Conservation (phyloP, 2,329 filamentous ascomycete genomes). For the Akanthomyces dipterigenus region DNA sequence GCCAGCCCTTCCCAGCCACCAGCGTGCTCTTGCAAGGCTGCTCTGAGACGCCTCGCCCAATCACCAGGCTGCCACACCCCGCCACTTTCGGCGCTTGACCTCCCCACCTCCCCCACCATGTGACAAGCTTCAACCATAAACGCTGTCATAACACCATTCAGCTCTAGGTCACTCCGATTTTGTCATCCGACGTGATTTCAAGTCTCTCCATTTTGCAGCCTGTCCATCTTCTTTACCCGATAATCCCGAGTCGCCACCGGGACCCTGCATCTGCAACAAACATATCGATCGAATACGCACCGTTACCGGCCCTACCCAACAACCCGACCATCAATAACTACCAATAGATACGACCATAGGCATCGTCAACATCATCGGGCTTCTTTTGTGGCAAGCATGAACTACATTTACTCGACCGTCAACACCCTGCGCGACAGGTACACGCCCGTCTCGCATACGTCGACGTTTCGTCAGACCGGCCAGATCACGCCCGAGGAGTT, state of each 20-base stretch:
- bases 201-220: neutral
- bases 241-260: neutral
- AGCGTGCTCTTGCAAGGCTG: neutral
- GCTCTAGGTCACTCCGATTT: neutral
- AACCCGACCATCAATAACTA: neutral
- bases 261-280: neutral
- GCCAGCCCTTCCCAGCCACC: no score
- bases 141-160: neutral
- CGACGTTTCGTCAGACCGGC: conserved; percentile 87
- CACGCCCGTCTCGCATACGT: conserved; percentile 81
- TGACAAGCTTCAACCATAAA: conserved; percentile 1
- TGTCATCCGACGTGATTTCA: neutral
- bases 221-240: neutral
- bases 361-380: neutral
- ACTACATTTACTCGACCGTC: conserved; percentile 85
- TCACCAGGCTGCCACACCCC: neutral
- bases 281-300: neutral
- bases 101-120: conserved; percentile 8
- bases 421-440: conserved; percentile 89
- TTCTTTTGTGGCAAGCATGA: conserved; percentile 49
- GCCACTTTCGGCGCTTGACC: neutral
- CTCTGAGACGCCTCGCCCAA: neutral
- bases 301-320: neutral
- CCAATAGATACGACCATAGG: neutral
- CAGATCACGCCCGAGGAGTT: conserved; percentile 98